phyloP scores from a whole-genome alignment of 176 grass and related monocot species.

The Pontederia paniculata region DNA sequence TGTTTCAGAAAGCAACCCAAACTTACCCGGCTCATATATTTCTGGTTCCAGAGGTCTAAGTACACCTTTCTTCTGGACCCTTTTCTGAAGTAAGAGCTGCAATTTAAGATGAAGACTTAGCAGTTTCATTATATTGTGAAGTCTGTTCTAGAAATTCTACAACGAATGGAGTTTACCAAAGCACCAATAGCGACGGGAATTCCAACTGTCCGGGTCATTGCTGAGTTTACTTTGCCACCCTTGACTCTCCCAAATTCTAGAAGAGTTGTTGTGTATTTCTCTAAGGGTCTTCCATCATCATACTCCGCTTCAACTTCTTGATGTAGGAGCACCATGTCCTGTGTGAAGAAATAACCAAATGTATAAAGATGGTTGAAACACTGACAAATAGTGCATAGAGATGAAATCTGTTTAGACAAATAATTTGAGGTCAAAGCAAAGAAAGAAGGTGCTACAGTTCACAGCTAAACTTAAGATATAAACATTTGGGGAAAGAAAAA shows the following conservation, averaged over 20 bases:
- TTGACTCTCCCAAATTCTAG: constrained; percentile 64
- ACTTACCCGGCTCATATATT: constrained; percentile 75
- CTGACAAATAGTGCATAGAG: neutral
- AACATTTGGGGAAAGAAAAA: too few species aligned
- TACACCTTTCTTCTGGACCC: constrained; percentile 57
- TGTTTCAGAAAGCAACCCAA: neutral
- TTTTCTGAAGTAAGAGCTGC: constrained; percentile 83
- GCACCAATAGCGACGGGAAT: constrained; percentile 72
- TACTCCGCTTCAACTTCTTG: constrained; percentile 80
- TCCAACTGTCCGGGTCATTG: constrained; percentile 93
- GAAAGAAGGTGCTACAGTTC: too few species aligned
- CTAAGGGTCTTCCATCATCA: constrained; percentile 31
- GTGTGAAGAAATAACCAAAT: neutral
- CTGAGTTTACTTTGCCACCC: constrained; percentile 50
- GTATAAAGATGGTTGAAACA: neutral
- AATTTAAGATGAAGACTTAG: constrained; percentile 15
- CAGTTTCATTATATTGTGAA: neutral
- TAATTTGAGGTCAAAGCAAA: constrained; percentile 1
- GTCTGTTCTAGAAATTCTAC: neutral
- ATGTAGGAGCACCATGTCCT: constrained; percentile 99
- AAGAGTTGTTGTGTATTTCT: constrained; percentile 74
- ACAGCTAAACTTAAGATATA: too few species aligned
- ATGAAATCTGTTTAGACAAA: neutral
- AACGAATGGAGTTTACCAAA: constrained; percentile 39
- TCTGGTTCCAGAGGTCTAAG: constrained; percentile 72